Evolutionary conservation across 169 alveolate species (phyloP).

Genomic region (Plasmodium gonderi): DNA sequence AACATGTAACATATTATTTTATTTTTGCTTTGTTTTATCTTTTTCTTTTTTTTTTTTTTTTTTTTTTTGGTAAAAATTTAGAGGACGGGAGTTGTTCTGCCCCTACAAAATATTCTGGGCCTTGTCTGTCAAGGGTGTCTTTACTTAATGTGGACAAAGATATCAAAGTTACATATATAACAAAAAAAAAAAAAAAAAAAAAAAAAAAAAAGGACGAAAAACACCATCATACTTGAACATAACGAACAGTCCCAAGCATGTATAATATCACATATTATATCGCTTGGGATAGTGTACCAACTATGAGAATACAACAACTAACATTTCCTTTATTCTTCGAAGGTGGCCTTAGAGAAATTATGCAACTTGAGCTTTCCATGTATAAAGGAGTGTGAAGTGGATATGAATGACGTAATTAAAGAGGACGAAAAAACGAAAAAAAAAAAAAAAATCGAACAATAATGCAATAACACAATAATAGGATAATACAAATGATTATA

Average conservation of each 20-base stretch:
- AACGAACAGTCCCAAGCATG: no score
- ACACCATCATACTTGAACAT: no score
- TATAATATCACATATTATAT: no score
- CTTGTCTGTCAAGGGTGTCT: conserved; percentile 61
- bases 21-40: neutral
- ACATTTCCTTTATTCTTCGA: neutral
- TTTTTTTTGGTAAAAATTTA: neutral
- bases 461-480: no score
- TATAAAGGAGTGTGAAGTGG: conserved; percentile 28
- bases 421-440: neutral
- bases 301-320: neutral
- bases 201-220: no score
- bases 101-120: conserved; percentile 48
- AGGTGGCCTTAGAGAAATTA: conserved; percentile 65
- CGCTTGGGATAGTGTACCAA: no score
- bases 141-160: conserved; percentile 39
- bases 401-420: conserved; percentile 38
- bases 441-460: neutral
- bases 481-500: no score
- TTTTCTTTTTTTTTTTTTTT: neutral
- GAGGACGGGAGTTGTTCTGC: conserved; percentile 52
- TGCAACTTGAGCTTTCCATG: conserved; percentile 56
- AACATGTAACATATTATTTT: neutral
- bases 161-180: conserved; percentile 32
- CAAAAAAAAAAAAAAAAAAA: no score